Evolutionary conservation across 1,284 basidiomycete species (phyloP).

Genomic region (Schizophyllum commune): DNA sequence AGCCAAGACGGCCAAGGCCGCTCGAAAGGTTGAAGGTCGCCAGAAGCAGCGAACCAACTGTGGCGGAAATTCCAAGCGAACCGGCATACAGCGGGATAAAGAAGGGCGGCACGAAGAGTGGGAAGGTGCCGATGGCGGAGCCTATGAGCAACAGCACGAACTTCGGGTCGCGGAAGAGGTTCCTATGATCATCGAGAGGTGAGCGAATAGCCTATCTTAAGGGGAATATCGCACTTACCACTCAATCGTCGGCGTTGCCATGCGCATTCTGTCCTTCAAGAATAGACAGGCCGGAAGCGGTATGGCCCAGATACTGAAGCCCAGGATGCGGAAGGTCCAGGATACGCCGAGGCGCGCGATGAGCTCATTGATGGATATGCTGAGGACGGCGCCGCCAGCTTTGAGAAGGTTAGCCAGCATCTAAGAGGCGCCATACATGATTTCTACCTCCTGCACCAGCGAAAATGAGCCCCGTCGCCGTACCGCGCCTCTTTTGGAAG

Average conservation of each 20-base stretch:
- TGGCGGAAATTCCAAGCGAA: slow-evolving; percentile 20
- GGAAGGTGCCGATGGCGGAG: slow-evolving; percentile 25
- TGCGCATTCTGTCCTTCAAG: slow-evolving; percentile 16
- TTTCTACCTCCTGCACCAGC: slow-evolving; percentile 18
- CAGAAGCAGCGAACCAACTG: slow-evolving; percentile 19
- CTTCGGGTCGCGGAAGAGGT: slow-evolving; percentile 23
- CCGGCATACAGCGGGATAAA: slow-evolving; percentile 27
- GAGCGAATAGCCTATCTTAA: not conserved
- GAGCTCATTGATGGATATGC: slow-evolving; percentile 20
- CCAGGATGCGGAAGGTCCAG: slow-evolving; percentile 29
- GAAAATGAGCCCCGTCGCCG: slow-evolving; percentile 26
- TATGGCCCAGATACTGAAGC: slow-evolving; percentile 18
- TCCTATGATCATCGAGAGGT: slow-evolving; percentile 11
- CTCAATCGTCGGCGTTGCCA: slow-evolving; percentile 5
- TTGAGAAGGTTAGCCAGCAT: not conserved
- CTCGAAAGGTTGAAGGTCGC: slow-evolving; percentile 26
- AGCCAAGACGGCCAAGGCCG: slow-evolving; percentile 21
- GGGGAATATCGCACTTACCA: slow-evolving; percentile 4
- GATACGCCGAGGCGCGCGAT: slow-evolving; percentile 21
- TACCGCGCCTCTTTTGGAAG: slow-evolving; percentile 22
- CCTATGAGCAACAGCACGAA: slow-evolving; percentile 25
- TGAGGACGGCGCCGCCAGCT: slow-evolving; percentile 23
- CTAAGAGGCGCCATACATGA: not conserved
- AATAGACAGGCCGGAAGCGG: slow-evolving; percentile 23
- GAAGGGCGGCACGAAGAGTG: slow-evolving; percentile 27